Base-by-base conservation (phyloP, 2,329 filamentous ascomycete species). In the Colletotrichum brevisporum region DNA sequence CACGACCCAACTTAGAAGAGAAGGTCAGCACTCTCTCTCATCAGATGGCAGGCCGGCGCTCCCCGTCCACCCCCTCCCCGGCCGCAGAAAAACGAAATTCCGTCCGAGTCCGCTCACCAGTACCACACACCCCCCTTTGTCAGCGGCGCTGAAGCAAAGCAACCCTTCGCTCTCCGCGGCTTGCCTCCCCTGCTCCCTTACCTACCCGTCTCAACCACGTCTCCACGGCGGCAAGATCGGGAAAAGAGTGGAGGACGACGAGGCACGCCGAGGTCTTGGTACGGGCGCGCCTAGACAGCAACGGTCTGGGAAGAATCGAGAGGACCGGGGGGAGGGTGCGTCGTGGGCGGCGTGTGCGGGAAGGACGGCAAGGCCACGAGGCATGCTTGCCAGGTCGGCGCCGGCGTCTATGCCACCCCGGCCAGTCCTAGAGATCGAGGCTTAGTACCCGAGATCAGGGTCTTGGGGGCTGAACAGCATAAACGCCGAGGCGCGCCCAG, bases 231-330 rank as follows among this genome's bases (percentile, higher is more conserved):
- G 56, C 45, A 41, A 27, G 45, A 24, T 18, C 43, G 56, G 47
- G 26, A 48, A n/a, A 36, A 36, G 27, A 36, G 31, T 36, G 31
- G 31, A 12, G 31, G 31, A 9, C 31, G 9, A 36, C 31, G 31
- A 36, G 31, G 31, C 31, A 36, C 31, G 47, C 39, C 45, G 57
- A 60, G 58, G 48, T 53, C 31, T 61, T 61, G 58, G 47, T 52
- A 52, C 58, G 58, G 58, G 58, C 58, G 47, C 58, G 21, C 45
- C 24, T 45, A 39, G 27, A 39, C 16, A 8, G 26, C 31, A n/a
- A 8, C 15, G 52, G 47, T 59, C 55, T 53, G 47, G 53, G 47
- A 31, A 45, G 8, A n/a, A 39, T 13, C 13, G 41, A 43, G 41
- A 43, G 41, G 6, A 15, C 41, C 5, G 16, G 13, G 5, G 13